A percentile compares a stretch with the other conserved stretches of the same genome.
Evolutionary conservation across 2,329 filamentous ascomycete species (phyloP).

Genomic region (Fusarium hainanense): DNA sequence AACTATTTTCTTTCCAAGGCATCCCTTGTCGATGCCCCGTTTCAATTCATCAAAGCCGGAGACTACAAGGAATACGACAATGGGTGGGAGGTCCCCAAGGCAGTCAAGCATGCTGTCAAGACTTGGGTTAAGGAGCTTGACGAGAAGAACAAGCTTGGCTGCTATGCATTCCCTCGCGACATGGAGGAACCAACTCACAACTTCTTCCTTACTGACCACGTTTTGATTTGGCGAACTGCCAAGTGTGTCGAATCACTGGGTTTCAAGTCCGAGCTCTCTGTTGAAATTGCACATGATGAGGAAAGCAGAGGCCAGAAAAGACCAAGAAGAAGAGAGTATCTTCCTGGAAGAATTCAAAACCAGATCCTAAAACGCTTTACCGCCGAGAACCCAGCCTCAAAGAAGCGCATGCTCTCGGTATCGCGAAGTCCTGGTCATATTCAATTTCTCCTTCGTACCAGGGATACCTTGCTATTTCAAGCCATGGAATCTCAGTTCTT

Average conservation of each 20-base stretch:
- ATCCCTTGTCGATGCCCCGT: background rate
- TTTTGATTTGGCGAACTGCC: background rate
- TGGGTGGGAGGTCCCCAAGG: background rate
- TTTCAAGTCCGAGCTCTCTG: background rate
- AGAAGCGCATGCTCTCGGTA: background rate
- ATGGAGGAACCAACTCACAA: background rate
- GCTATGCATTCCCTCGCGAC: background rate
- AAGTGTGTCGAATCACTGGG: background rate
- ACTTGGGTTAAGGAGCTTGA: background rate
- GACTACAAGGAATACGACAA: background rate
- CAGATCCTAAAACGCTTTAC: background rate
- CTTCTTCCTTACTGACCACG: background rate
- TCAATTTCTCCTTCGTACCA: background rate
- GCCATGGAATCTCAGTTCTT: background rate
- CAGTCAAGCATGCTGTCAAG: background rate
- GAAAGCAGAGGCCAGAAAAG: background rate
- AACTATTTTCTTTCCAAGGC: background rate
- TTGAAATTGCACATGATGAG: fast-evolving
- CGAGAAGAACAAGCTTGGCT: background rate
- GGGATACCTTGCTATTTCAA: background rate
- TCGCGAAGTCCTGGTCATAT: background rate
- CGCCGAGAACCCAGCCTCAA: background rate
- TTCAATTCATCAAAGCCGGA: background rate
- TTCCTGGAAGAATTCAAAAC: background rate
- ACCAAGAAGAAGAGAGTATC: background rate